A percentile compares a stretch with the other conserved stretches of the same genome.
Evolutionary conservation across 208 protist genomes (phyloP).

Genomic region (Naegleria lovaniensis): DNA sequence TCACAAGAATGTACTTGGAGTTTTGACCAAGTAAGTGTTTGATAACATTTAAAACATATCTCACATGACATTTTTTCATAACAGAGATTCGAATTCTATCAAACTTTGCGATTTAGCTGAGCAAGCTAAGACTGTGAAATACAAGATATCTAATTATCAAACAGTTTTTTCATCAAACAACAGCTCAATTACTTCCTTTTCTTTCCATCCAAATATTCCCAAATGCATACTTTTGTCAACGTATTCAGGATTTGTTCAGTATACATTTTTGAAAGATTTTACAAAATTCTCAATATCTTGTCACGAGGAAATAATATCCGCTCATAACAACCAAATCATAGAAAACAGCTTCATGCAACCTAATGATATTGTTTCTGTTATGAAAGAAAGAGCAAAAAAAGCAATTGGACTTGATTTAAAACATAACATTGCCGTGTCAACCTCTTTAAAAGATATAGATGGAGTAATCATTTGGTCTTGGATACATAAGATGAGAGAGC

Average conservation of each 20-base stretch:
- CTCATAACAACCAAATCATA: not conserved
- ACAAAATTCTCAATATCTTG: not conserved
- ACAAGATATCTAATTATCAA: not conserved
- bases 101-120: not conserved
- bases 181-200: not conserved
- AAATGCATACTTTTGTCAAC: not conserved
- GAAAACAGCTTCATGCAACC: not conserved
- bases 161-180: not conserved
- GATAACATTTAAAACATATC: not conserved
- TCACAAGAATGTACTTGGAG: not conserved
- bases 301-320: not conserved
- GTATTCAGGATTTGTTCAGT: not conserved
- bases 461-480: not conserved
- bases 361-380: not conserved
- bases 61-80: no score
- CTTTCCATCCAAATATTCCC: slow-evolving; percentile 18
- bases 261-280: not conserved
- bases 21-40: not conserved
- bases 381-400: slow-evolving; percentile 9
- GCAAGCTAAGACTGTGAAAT: not conserved
- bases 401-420: not conserved
- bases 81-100: not conserved
- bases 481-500: not conserved
- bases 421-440: not conserved
- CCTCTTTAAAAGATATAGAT: not conserved